A percentile compares a stretch with the other conserved stretches of the same genome.
phyloP scores from a whole-genome alignment of 179 eudicot genomes.

The Carnegiea gigantea region DNA sequence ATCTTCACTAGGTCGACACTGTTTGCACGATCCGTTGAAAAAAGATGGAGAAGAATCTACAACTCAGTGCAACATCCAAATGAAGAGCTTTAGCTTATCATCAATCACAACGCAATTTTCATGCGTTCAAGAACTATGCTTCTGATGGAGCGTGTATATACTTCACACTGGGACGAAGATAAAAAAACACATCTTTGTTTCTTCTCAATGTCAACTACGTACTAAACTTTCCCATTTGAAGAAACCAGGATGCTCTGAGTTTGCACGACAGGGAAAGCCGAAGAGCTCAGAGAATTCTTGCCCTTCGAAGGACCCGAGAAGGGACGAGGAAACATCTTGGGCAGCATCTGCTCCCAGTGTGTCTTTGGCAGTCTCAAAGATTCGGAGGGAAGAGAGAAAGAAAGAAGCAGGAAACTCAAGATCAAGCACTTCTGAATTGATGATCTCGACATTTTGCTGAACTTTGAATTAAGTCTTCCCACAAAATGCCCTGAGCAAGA shows the following conservation, averaged over 20 bases:
- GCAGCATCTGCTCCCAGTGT: slow-evolving; percentile 70
- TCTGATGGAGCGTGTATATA: too few relatives aligned
- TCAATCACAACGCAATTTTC: too few relatives aligned
- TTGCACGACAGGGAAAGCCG: slow-evolving; percentile 29
- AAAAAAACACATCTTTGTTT: too few relatives aligned
- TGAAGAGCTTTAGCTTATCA: too few relatives aligned
- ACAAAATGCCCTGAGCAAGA: slow-evolving; percentile 13
- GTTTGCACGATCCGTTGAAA: too few relatives aligned
- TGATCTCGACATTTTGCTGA: slow-evolving; percentile 37
- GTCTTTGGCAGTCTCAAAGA: slow-evolving; percentile 61
- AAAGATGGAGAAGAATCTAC: too few relatives aligned
- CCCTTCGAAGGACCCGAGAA: slow-evolving; percentile 69
- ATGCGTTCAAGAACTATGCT: background rate
- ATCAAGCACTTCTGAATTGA: slow-evolving; percentile 40
- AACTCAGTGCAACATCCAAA: too few relatives aligned
- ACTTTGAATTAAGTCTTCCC: slow-evolving; percentile 8
- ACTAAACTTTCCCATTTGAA: slow-evolving; percentile 57
- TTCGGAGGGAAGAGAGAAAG: slow-evolving; percentile 44
- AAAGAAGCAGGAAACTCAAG: slow-evolving; percentile 42
- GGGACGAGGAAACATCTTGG: slow-evolving; percentile 58
- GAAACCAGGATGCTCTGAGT: slow-evolving; percentile 31
- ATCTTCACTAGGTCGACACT: too few relatives aligned
- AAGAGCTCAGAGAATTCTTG: slow-evolving; percentile 45
- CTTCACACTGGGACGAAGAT: too few relatives aligned
- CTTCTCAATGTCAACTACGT: background rate